Evolutionary conservation across 495 filamentous ascomycete genomes (phyloP).

Genomic region (Chaetomium fimeti): DNA sequence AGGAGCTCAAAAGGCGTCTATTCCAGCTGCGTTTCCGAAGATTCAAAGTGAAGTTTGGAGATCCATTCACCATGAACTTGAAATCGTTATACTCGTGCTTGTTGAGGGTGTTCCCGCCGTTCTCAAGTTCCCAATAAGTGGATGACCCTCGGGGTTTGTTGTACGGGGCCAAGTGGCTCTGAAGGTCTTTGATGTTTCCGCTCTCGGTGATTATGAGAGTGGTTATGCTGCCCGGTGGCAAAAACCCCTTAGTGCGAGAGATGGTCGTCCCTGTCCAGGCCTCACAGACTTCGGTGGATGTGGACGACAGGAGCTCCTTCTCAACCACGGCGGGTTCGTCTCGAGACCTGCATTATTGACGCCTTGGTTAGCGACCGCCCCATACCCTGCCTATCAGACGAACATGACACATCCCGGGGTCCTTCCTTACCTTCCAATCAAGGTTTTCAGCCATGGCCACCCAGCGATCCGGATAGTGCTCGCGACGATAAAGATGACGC

Average conservation of each 20-base stretch:
- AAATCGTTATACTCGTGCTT: not conserved
- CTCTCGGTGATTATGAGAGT: not conserved
- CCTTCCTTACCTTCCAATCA: conserved; percentile 41
- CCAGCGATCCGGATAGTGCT: conserved; percentile 54
- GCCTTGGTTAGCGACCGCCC: not conserved
- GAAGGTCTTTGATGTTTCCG: not conserved
- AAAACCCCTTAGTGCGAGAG: conserved; percentile 13
- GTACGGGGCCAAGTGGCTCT: no score
- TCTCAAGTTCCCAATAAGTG: no score
- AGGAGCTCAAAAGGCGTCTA: not conserved
- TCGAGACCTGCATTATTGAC: conserved; percentile 20
- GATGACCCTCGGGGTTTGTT: no score
- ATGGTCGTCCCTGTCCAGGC: conserved; percentile 39
- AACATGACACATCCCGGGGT: not conserved
- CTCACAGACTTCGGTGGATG: conserved; percentile 37
- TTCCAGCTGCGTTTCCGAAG: not conserved
- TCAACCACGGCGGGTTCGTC: conserved; percentile 36
- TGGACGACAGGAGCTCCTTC: conserved; percentile 38
- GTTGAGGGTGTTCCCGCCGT: no score
- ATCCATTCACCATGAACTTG: not conserved
- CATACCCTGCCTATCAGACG: no score
- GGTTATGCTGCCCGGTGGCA: not conserved
- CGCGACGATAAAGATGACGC: conserved; percentile 55
- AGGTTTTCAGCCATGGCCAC: conserved; percentile 45
- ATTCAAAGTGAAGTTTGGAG: not conserved